Evolutionary conservation across 768 basidiomycete species (phyloP).

Genomic region (Termitomyces sp.): DNA sequence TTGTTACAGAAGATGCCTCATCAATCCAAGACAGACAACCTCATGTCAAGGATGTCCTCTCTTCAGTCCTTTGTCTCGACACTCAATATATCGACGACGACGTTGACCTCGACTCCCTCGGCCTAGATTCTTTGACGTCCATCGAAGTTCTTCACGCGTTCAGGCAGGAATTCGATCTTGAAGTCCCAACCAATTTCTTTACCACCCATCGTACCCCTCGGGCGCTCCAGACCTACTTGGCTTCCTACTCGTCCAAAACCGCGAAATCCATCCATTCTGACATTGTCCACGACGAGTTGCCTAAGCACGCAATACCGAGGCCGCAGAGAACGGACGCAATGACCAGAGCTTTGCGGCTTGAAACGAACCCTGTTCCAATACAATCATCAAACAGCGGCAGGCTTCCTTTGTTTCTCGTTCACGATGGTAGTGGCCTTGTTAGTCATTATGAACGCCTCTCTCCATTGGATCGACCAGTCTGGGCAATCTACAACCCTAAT

Average conservation of each 20-base stretch:
- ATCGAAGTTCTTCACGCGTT: conserved; percentile 55
- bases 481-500: conserved; percentile 55
- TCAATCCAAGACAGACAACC: conserved; percentile 14
- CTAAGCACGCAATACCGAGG: neutral
- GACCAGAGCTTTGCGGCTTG: conserved; percentile 16
- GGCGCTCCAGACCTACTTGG: conserved; percentile 28
- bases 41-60: conserved; percentile 34
- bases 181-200: conserved; percentile 43
- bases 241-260: neutral
- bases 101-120: conserved; percentile 41
- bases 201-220: conserved; percentile 30
- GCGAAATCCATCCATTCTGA: neutral
- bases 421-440: conserved; percentile 67
- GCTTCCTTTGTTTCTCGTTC: conserved; percentile 56
- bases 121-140: conserved; percentile 60
- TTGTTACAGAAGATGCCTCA: conserved; percentile 31
- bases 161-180: conserved; percentile 31
- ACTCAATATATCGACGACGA: conserved; percentile 35
- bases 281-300: neutral
- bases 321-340: conserved; percentile 6
- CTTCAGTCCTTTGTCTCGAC: conserved; percentile 41
- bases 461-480: conserved; percentile 46
- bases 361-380: conserved; percentile 27
- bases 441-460: conserved; percentile 43
- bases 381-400: conserved; percentile 24